phyloP scores from a whole-genome alignment of 306 rosid genomes.

The Fragaria iinumae region DNA sequence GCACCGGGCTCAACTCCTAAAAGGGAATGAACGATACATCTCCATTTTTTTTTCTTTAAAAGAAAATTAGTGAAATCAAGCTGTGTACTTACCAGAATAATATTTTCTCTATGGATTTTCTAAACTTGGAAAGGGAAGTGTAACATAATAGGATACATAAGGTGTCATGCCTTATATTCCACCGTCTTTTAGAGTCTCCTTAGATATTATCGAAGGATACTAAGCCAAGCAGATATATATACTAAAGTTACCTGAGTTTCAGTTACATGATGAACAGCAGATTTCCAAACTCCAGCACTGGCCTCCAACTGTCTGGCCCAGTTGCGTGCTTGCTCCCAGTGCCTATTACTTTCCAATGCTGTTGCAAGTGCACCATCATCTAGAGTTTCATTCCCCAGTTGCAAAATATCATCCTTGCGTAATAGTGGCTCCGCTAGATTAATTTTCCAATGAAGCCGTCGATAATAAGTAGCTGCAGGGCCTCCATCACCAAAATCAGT shows the following conservation, averaged over 20 bases:
- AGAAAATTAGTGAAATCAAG: not conserved
- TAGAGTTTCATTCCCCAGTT: constrained; percentile 67
- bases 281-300: constrained; percentile 77
- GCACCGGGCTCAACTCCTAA: not conserved
- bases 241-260: constrained; percentile 73
- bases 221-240: constrained; percentile 33
- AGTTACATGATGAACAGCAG: constrained; percentile 83
- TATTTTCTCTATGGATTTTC: not conserved
- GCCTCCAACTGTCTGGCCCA: constrained; percentile 98
- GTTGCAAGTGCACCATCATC: constrained; percentile 86
- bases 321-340: constrained; percentile 95
- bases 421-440: constrained; percentile 86
- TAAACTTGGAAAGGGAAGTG: not conserved
- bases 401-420: constrained; percentile 59
- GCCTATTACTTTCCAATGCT: constrained; percentile 78
- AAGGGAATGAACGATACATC: not conserved
- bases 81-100: not conserved
- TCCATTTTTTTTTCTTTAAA: not conserved
- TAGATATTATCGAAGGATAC: not conserved
- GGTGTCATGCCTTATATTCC: not conserved
- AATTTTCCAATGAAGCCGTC: constrained; percentile 77
- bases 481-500: constrained; percentile 97
- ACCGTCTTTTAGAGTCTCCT: not conserved
- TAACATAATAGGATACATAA: not conserved
- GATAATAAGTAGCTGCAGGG: constrained; percentile 57